Conservation (phyloP, 1,284 basidiomycete genomes). For the Ustilago trichophora region DNA sequence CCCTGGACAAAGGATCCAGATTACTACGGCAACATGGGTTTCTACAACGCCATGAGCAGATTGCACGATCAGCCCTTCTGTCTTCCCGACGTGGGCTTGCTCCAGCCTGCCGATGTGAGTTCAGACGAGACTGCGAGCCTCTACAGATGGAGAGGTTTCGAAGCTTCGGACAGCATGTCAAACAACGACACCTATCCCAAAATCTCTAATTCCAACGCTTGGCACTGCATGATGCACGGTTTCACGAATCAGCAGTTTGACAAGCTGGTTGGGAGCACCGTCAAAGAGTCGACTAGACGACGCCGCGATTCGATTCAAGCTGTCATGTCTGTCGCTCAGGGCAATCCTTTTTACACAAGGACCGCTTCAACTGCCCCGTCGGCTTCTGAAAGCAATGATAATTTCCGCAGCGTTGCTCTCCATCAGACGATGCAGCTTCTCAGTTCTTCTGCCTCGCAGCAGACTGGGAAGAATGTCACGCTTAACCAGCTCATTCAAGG, state of each 20-base stretch:
- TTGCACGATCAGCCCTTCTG: constrained; percentile 1
- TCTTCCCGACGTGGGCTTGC: not conserved
- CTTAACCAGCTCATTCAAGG: not conserved
- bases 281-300: not conserved
- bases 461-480: not conserved
- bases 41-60: not conserved
- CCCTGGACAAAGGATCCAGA: not conserved
- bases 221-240: not conserved
- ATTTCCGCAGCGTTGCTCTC: not conserved
- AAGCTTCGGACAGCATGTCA: too few relatives aligned
- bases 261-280: not conserved
- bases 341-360: constrained; percentile 1
- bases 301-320: too few relatives aligned
- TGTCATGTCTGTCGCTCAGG: not conserved
- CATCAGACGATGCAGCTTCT: not conserved
- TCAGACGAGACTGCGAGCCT: too few relatives aligned
- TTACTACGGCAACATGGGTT: not conserved
- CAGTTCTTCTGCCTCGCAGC: not conserved
- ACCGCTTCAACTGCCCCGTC: not conserved
- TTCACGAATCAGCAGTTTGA: not conserved
- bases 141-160: too few relatives aligned
- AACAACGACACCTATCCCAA: too few relatives aligned
- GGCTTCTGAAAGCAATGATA: not conserved
- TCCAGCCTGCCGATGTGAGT: not conserved
- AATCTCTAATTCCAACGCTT: too few relatives aligned